Base-by-base conservation (phyloP, 768 basidiomycete genomes). In the Pluteus cervinus region DNA sequence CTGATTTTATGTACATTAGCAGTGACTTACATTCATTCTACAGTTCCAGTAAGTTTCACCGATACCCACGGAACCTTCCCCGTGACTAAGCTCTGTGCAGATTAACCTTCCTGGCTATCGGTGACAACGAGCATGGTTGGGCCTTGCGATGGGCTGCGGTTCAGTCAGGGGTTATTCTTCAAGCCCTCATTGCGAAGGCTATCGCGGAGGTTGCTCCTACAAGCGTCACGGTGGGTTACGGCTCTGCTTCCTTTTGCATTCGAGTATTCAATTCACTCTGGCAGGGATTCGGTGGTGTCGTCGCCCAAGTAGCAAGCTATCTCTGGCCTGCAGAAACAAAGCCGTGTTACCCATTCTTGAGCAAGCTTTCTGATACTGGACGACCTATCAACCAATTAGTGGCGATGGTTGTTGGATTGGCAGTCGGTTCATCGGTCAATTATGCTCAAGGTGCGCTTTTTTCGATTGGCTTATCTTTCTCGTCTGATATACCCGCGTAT, bases 401-500 rank as follows among this genome's bases (percentile, higher is more conserved):
- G 8, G 66, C 66, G 8, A 61, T 61, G 20, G 60, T 71, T 5
- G 42, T 78, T 7, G 68, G 71, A 2, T 53, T 76, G 5, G 68
- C 69, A 3, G 63, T 75, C 10, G 62, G 66, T 1, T 62, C 64
- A n/a, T 64, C 66, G 1, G 68, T 71, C 18, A 69, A 66, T 48
- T 62, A 62, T 33, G 65, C 69, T 0, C 71, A 76, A 45, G 58
- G 68, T 67, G 24, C 7, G 31, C n/a, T n/a, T n/a, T n/a, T n/a
- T n/a, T n/a, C n/a, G n/a, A n/a, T n/a, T n/a, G n/a, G n/a, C n/a
- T n/a, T n/a, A n/a, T n/a, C n/a, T n/a, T n/a, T n/a, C n/a, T n/a
- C n/a, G n/a, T n/a, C n/a, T n/a, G n/a, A 11, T 7, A 12, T 11
- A 7, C 33, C 17, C 1, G n/a, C n/a, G n/a, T n/a, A n/a, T 31